Conservation (phyloP, 371 early-diverging fungal species). For the Nematocida displodere region DNA sequence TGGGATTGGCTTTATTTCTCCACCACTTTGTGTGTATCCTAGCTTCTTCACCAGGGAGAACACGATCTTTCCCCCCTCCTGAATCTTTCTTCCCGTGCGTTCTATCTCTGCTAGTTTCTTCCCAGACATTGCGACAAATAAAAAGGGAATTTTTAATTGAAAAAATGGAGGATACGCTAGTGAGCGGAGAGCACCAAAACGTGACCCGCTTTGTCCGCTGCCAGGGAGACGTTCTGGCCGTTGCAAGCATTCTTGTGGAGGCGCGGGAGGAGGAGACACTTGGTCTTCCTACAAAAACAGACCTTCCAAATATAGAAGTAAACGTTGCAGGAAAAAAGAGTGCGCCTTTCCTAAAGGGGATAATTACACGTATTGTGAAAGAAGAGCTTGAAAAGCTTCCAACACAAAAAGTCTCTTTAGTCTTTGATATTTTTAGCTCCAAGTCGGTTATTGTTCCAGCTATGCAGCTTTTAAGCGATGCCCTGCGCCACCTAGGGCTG, state of each 20-base stretch:
- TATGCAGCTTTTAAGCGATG: too few species aligned
- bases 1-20: conserved; percentile 30
- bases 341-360: too few species aligned
- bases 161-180: neutral
- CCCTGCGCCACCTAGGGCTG: too few species aligned
- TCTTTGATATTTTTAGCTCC: too few species aligned
- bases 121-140: conserved; percentile 30
- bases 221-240: neutral
- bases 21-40: conserved; percentile 40
- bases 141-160: conserved; percentile 7
- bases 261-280: neutral
- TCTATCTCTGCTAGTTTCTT: conserved; percentile 49
- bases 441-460: too few species aligned
- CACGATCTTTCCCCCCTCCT: conserved; percentile 32
- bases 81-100: conserved; percentile 39
- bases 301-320: too few species aligned
- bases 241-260: neutral
- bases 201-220: neutral
- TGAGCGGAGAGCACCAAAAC: neutral
- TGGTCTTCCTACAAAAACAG: too few species aligned
- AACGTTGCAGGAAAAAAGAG: too few species aligned
- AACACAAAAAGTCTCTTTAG: too few species aligned
- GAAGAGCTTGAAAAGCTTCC: too few species aligned
- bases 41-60: conserved; percentile 41
- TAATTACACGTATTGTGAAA: too few species aligned